Base-by-base conservation (phyloP, 768 basidiomycete genomes). In the Porpolomopsis calyptriformis region DNA sequence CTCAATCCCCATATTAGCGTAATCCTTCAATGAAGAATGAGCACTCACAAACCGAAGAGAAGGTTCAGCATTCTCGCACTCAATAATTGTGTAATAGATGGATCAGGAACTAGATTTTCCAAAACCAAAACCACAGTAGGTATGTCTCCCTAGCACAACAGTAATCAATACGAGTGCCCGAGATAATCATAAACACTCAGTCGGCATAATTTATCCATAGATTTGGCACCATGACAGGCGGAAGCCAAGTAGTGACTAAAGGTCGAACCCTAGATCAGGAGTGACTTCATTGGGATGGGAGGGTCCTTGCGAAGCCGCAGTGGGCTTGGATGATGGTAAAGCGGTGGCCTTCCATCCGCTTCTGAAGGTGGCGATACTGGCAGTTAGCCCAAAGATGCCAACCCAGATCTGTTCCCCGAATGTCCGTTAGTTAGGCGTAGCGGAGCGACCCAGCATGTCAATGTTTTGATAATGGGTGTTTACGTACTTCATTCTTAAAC, bases 341-440 rank as follows among this genome's bases (percentile, higher is more conserved):
- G 78, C 72, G 12, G 81, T 83, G 1, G 83, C 81, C 47, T 71
- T 77, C 84, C 84, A 86, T 3, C 82, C 82, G 29, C 72, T 74
- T 53, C 78, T 65, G 64, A 85, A 83, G 2, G 81, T 73, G 4
- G 74, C 71, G 1, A 81, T 52, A 9, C 71, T 80, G 16, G 79
- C 78, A 40, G 71, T 60, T 14, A 73, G 55, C 27, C 69, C 65
- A 26, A 69, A 67, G 5, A 66, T 52, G 41, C 64, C 66, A 48
- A 70, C 62, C 68, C 69, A 71, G 18, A 63, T 47, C 71, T 73
- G 52, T 20, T 24, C 1, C n/a, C 18, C 31, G 2, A 35, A 20
- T 34, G 14, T 37, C 2, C 4, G 34, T 20, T 11, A 25, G 24
- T 2, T 19, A 22, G 9, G 8, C 10, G 29, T 46, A 19, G n/a